Conservation (phyloP, 2,329 filamentous ascomycete species). For the Eutypa lata region DNA sequence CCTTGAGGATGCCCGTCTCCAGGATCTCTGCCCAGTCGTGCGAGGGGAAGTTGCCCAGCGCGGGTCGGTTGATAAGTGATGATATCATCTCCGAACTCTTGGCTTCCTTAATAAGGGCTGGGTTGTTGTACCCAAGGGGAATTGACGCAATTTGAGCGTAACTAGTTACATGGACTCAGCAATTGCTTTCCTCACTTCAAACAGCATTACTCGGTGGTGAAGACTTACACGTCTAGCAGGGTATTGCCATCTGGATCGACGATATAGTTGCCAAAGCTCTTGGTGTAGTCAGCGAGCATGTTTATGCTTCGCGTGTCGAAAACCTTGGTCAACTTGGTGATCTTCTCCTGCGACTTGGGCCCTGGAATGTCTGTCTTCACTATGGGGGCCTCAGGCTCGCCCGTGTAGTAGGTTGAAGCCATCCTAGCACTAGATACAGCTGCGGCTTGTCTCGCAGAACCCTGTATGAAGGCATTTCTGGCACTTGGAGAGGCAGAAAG, state of each 20-base stretch:
- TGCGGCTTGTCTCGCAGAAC: slow-evolving; percentile 13
- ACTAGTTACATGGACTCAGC: slow-evolving; percentile 37
- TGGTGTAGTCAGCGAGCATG: slow-evolving; percentile 73
- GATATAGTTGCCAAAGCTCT: slow-evolving; percentile 79
- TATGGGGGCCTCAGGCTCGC: slow-evolving; percentile 50
- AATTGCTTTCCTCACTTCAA: too few relatives aligned
- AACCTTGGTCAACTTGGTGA: slow-evolving; percentile 69
- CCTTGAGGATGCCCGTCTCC: slow-evolving; percentile 74
- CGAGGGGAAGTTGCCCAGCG: slow-evolving; percentile 86
- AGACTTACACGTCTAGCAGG: slow-evolving; percentile 65
- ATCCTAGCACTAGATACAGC: slow-evolving; percentile 19
- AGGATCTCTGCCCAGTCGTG: slow-evolving; percentile 80
- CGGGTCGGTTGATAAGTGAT: slow-evolving; percentile 82
- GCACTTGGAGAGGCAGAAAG: slow-evolving; percentile 10
- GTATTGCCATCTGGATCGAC: slow-evolving; percentile 69
- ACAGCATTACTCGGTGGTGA: too few relatives aligned
- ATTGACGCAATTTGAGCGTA: slow-evolving; percentile 94
- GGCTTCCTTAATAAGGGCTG: slow-evolving; percentile 66
- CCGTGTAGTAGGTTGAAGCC: slow-evolving; percentile 27
- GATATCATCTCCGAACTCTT: slow-evolving; percentile 75
- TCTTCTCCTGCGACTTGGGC: slow-evolving; percentile 66
- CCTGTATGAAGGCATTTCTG: slow-evolving; percentile 10
- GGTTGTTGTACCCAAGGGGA: slow-evolving; percentile 90
- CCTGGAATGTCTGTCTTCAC: slow-evolving; percentile 68
- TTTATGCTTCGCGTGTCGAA: slow-evolving; percentile 86